phyloP scores from a whole-genome alignment of 345 rosid species.

The Chamaenerion angustifolium region DNA sequence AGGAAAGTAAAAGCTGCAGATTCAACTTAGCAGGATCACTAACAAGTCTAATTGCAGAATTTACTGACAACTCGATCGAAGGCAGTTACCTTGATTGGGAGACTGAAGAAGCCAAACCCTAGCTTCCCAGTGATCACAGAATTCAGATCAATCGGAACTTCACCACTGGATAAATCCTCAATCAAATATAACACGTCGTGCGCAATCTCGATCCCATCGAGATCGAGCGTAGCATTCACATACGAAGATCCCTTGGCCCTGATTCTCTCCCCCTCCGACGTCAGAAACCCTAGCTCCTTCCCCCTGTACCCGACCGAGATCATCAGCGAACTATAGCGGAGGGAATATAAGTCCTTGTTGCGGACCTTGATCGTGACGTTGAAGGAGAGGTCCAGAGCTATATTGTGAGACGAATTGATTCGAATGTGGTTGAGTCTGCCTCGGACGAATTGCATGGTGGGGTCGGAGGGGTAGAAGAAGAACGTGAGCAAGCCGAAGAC shows the following conservation, averaged over 20 bases:
- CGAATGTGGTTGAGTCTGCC: constrained; percentile 43
- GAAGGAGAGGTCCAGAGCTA: constrained; percentile 59
- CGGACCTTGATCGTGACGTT: constrained; percentile 41
- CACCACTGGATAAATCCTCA: constrained; percentile 53
- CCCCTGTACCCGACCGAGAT: constrained; percentile 73
- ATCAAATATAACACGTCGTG: constrained; percentile 68
- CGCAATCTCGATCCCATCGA: constrained; percentile 54
- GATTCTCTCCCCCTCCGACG: constrained; percentile 39
- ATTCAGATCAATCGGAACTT: constrained; percentile 51
- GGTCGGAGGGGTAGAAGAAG: constrained; percentile 69
- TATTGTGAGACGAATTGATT: constrained; percentile 28
- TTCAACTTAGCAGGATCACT: neutral
- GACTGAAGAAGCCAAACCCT: constrained; percentile 38
- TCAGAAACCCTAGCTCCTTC: constrained; percentile 55
- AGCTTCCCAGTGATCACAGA: constrained; percentile 43
- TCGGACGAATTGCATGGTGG: constrained; percentile 35
- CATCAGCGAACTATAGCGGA: constrained; percentile 40
- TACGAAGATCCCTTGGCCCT: constrained; percentile 55
- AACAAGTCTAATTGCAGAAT: neutral
- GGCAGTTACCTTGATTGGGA: constrained; percentile 51
- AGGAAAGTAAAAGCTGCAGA: neutral
- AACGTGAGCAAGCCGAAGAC: constrained; percentile 34
- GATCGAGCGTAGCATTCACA: constrained; percentile 59
- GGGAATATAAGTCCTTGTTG: constrained; percentile 55
- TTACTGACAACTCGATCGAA: neutral